Evolutionary conservation across 2,329 filamentous ascomycete species (phyloP).

Genomic region (Malbranchea cinnamomea): DNA sequence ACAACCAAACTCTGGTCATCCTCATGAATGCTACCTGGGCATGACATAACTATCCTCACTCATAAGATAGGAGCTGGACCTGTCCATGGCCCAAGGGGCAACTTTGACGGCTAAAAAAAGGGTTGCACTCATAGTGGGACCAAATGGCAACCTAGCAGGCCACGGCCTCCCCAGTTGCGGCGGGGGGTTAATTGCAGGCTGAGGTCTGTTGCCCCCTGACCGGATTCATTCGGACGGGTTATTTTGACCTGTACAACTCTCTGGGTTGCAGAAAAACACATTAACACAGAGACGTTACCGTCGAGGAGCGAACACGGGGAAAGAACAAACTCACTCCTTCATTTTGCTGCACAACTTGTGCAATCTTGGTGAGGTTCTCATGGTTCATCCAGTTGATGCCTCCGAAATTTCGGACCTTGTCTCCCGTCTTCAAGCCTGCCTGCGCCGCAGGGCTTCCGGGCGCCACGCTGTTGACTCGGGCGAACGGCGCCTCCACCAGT

Average conservation of each 20-base stretch:
- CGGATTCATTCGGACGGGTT: conserved; percentile 32
- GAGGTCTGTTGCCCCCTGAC: conserved; percentile 39
- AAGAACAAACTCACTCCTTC: conserved; percentile 56
- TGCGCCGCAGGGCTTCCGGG: conserved; percentile 63
- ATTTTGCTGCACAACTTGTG: conserved; percentile 77
- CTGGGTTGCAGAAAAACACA: conserved; percentile 32
- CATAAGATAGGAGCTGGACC: not conserved
- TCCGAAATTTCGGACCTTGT: conserved; percentile 74
- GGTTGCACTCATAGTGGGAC: conserved; percentile 49
- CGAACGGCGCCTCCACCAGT: conserved; percentile 54
- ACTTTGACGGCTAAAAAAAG: not conserved
- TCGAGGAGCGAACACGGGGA: not conserved
- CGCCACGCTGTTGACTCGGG: conserved; percentile 75
- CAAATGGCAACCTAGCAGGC: conserved; percentile 80
- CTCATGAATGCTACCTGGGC: not conserved
- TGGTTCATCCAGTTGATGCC: conserved; percentile 72
- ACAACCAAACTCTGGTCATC: too few relatives aligned
- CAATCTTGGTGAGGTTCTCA: conserved; percentile 70
- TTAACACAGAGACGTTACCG: not conserved
- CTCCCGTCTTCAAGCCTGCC: conserved; percentile 67
- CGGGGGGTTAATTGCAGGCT: conserved; percentile 60
- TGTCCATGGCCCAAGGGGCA: not conserved
- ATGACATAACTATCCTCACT: conserved; percentile 6
- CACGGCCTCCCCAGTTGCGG: conserved; percentile 78
- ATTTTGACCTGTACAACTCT: conserved; percentile 55